Evolutionary conservation across 2,329 filamentous ascomycete species (phyloP).

Genomic region (Penicillium sp.): DNA sequence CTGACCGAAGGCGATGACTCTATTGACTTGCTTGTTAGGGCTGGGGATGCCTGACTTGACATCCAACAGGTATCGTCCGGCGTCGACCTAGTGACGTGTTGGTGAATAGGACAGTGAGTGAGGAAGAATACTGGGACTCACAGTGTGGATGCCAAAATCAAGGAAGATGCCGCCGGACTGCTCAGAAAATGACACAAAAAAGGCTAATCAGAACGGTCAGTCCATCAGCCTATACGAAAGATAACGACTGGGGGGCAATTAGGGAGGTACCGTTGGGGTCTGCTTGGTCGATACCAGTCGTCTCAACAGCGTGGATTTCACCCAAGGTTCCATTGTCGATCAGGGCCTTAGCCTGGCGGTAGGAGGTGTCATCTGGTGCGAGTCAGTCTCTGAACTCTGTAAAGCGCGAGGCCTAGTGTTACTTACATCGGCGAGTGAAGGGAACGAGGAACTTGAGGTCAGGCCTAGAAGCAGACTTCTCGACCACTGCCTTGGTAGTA

Average conservation of each 20-base stretch:
- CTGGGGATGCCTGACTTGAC: constrained; percentile 10
- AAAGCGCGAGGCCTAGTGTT: not conserved
- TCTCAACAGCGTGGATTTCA: constrained; percentile 13
- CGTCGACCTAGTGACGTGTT: constrained; percentile 8
- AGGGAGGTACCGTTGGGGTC: constrained; percentile 11
- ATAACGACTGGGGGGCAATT: not conserved
- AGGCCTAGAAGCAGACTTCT: constrained; percentile 13
- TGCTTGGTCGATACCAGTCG: constrained; percentile 13
- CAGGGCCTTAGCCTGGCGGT: constrained; percentile 10
- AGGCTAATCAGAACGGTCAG: constrained; percentile 15
- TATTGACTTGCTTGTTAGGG: constrained; percentile 14
- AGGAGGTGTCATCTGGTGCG: constrained; percentile 9
- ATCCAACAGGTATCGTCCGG: constrained; percentile 13
- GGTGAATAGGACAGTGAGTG: not conserved
- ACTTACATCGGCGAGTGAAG: constrained; percentile 16
- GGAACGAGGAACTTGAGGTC: constrained; percentile 14
- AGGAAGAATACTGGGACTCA: constrained; percentile 21
- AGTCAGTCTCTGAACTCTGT: not conserved
- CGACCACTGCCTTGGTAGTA: constrained; percentile 11
- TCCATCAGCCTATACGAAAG: not conserved
- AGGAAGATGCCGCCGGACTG: constrained; percentile 34
- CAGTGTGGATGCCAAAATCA: constrained; percentile 32
- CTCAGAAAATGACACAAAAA: constrained; percentile 33
- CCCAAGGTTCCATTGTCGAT: constrained; percentile 11
- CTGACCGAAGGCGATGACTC: constrained; percentile 14